Conservation (phyloP, 148 eudicot species). For the Rhododendron griersonianum region DNA sequence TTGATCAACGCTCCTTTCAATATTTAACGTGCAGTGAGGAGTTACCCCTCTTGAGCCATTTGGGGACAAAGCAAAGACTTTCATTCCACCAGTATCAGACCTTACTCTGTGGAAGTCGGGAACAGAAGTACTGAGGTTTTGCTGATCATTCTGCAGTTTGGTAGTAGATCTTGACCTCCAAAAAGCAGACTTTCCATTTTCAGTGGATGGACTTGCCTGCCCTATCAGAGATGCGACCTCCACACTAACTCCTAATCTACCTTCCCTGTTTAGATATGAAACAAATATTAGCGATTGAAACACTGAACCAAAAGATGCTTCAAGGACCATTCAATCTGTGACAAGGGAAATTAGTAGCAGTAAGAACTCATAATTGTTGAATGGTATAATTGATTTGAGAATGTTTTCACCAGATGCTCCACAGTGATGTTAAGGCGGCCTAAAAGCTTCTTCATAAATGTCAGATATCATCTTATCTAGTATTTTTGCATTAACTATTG, state of each 20-base stretch:
- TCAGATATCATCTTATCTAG: not conserved
- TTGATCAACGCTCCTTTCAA: slow-evolving; percentile 19
- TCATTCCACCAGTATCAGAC: slow-evolving; percentile 21
- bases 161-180: slow-evolving; percentile 24
- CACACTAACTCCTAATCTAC: slow-evolving; percentile 23
- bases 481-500: not conserved
- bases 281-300: not conserved
- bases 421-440: not conserved
- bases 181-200: slow-evolving; percentile 21
- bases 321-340: not conserved
- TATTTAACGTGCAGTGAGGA: slow-evolving; percentile 17
- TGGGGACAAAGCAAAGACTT: slow-evolving; percentile 8
- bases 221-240: slow-evolving; percentile 8
- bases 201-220: slow-evolving; percentile 26
- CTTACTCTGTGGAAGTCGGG: slow-evolving; percentile 14
- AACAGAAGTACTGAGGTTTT: not conserved
- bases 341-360: not conserved
- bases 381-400: slow-evolving; percentile 13
- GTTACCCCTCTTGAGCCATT: slow-evolving; percentile 14
- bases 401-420: slow-evolving; percentile 13
- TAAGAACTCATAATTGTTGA: not conserved
- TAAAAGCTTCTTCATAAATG: not conserved
- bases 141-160: slow-evolving; percentile 15
- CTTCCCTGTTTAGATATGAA: slow-evolving; percentile 25
- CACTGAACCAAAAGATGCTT: slow-evolving; percentile 1